A percentile compares a stretch with the other conserved stretches of the same genome.
Evolutionary conservation across 2,329 filamentous ascomycete genomes (phyloP).

Genomic region (Neocucurbitaria cava): DNA sequence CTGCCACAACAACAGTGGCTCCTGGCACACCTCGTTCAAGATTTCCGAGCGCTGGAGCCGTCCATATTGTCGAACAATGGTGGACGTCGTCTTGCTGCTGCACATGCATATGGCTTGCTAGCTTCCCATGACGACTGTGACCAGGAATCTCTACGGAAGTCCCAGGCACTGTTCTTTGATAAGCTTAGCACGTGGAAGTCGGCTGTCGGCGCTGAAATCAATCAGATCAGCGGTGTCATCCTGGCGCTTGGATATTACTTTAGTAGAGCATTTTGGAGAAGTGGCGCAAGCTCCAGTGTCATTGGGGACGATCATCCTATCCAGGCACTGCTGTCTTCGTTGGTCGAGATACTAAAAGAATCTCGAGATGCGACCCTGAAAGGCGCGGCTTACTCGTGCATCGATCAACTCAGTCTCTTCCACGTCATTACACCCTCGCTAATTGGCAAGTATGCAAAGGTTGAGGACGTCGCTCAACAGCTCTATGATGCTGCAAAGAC

Average conservation of each 20-base stretch:
- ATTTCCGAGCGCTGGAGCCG: slow-evolving; percentile 60
- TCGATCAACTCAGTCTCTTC: slow-evolving; percentile 69
- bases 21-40: slow-evolving; percentile 37
- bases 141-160: slow-evolving; percentile 50
- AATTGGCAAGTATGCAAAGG: slow-evolving; percentile 43
- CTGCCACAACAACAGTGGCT: slow-evolving; percentile 57
- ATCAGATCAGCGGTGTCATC: slow-evolving; percentile 67
- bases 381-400: slow-evolving; percentile 63
- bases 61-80: slow-evolving; percentile 75
- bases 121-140: slow-evolving; percentile 66
- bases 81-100: slow-evolving; percentile 69
- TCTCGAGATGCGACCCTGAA: slow-evolving; percentile 64
- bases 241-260: slow-evolving; percentile 65
- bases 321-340: slow-evolving; percentile 51
- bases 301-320: slow-evolving; percentile 45
- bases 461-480: slow-evolving; percentile 64
- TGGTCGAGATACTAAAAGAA: slow-evolving; percentile 61
- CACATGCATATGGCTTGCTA: slow-evolving; percentile 77
- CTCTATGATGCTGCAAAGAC: slow-evolving; percentile 75
- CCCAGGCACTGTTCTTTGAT: slow-evolving; percentile 56
- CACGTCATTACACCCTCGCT: slow-evolving; percentile 57
- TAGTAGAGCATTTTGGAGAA: slow-evolving; percentile 64
- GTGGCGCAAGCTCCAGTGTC: slow-evolving; percentile 15
- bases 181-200: slow-evolving; percentile 61
- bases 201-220: slow-evolving; percentile 66